Evolutionary conservation across 1,284 basidiomycete species (phyloP), one percentile per base, ranked within the genome.

Genomic region (Anthracocystis setariae): DNA sequence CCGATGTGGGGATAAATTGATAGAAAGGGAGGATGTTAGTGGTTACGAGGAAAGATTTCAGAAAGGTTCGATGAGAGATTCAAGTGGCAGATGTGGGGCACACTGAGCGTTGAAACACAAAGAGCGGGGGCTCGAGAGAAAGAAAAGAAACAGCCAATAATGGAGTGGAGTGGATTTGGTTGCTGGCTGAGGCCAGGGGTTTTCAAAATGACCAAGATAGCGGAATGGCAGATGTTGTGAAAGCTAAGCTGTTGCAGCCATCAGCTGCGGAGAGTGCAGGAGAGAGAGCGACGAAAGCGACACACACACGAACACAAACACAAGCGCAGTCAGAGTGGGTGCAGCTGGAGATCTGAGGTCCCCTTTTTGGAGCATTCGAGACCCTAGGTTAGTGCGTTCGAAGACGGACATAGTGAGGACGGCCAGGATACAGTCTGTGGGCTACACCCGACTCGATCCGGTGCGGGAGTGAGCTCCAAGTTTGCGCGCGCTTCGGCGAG

Each of bases 381-480:
- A n/a, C n/a, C 9, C 7, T 13, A 23, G 33, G 35, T 13, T 25
- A 10, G 18, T n/a, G 33, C 35, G 24, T 59, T 59, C 47, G 47
- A 66, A n/a, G n/a, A n/a, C n/a, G n/a, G n/a, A n/a, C 51, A 59
- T 46, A 42, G 21, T 51, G 32, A 27, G 35, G 27, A 46, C 50
- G 51, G 9, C 37, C 15, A 42, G 21, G 12, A 32, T 17, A 20
- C 33, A 13, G 32, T 13, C 15, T 9, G 9, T 4, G 5, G 17
- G 38, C 3, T 37, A 51, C 35, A 55, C 24, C 63, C 63, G 63
- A 59, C 56, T 66, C 52, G 57, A 60, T 56, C 64, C 64, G n/a
- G n/a, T n/a, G n/a, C n/a, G 64, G 52, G 46, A 39, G 38, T 48
- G 27, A 18, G 25, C n/a, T 21, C 39, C 20, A 17, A 21, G 5